phyloP scores from a whole-genome alignment of 495 filamentous ascomycete species.

The Penicillium antarcticum region DNA sequence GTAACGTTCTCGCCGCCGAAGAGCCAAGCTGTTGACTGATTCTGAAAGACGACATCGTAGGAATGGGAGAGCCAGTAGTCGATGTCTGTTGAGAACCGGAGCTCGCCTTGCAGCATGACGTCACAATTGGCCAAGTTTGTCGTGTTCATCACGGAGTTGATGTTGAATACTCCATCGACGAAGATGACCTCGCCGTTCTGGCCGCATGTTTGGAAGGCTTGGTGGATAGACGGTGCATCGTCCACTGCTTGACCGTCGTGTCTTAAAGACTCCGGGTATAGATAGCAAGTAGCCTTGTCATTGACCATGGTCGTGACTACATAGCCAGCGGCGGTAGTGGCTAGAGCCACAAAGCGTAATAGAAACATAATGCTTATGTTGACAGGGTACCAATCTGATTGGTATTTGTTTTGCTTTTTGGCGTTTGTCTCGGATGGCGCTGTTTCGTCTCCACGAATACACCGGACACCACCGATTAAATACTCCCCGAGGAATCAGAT shows the following conservation, averaged over 20 bases:
- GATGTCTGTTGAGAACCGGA: conserved; percentile 39
- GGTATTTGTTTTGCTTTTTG: too few species aligned
- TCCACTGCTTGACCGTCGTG: conserved; percentile 19
- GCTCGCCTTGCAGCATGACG: conserved; percentile 34
- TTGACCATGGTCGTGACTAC: conserved; percentile 6
- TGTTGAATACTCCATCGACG: conserved; percentile 31
- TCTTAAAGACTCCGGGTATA: conserved; percentile 19
- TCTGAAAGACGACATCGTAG: conserved; percentile 42
- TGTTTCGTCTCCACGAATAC: neutral
- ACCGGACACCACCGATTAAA: neutral
- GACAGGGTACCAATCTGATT: too few species aligned
- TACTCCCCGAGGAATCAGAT: neutral
- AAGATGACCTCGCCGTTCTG: conserved; percentile 37
- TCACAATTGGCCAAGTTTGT: conserved; percentile 40
- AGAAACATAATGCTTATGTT: neutral
- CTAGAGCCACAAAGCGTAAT: conserved; percentile 3
- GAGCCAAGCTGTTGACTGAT: conserved; percentile 46
- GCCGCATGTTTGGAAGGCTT: conserved; percentile 40
- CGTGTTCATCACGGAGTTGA: conserved; percentile 43
- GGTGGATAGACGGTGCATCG: conserved; percentile 39
- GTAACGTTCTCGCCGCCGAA: conserved; percentile 41
- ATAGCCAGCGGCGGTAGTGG: conserved; percentile 6
- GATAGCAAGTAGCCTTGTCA: conserved; percentile 6
- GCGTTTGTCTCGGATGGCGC: neutral
- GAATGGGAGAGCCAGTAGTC: conserved; percentile 44